Evolutionary conservation across 148 eudicot genomes (phyloP), one percentile per base, ranked within the genome.

Genomic region (Amaranthus palmeri): DNA sequence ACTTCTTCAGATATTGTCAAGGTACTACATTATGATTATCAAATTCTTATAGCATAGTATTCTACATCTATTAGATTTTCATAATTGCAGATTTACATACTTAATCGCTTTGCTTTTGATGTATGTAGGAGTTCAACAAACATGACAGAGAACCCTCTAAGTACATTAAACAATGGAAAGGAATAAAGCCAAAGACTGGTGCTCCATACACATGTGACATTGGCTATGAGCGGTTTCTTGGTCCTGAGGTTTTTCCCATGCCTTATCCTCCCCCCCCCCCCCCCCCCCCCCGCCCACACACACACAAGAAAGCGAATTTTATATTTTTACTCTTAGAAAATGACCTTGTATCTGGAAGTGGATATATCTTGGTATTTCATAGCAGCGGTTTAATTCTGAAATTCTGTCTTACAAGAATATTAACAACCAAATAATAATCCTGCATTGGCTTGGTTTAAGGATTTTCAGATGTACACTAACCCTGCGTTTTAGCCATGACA

Each of bases 221-320:
- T 74, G 98, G 98, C 72, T 95, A 95, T 80, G 98, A 95, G 79
- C 84, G 98, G 65, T 95, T 95, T 77, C 93, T 95, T 78, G 97
- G 98, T 62, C 98, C 98, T 58, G 98, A 95, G 98, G 98, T 95
- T 72, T 78, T 88, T 69, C 80, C 67, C 3, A 7, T 56, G 14
- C 69, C 50, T 40, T 77, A 54, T 46, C 44, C 44, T 65, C 49
- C 57, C 48, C 13, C 47, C 36, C 36, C 36, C 36, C 36, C 36
- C 36, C 36, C 36, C 1, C 36, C 1, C 36, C 1, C 36, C 1
- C 36, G 2, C 0, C 1, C 36, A 25, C 36, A 25, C 36, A 25
- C 36, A 25, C 36, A 66, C 68, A 67, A 51, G 63, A 25, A 25
- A 52, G 51, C 65, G 53, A 7, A 61, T n/a, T n/a, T n/a, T n/a